A percentile compares a stretch with the other conserved stretches of the same genome.
These are phyloP conservation scores for Anaeromyces robustus DNA, from an alignment of 192 early-diverging fungal species.

Conservation along the genomic window DNA sequence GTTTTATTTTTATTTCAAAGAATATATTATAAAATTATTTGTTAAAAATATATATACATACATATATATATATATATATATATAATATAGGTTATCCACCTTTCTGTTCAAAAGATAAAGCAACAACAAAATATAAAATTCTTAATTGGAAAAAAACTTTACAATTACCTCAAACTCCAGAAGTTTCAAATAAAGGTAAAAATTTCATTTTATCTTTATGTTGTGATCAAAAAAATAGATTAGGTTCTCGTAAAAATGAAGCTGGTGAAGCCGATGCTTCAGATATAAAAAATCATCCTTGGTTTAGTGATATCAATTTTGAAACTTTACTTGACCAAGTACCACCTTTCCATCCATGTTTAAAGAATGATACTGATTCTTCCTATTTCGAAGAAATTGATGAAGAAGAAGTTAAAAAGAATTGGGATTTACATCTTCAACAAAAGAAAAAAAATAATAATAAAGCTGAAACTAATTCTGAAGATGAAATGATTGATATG, in stretches of 20 bases:
- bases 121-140: conserved; percentile 47
- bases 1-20: no score
- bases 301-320: conserved; percentile 29
- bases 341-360: conserved; percentile 19
- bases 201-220: conserved; percentile 40
- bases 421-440: conserved; percentile 17
- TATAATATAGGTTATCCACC: conserved; percentile 24
- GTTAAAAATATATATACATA: no score
- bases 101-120: conserved; percentile 32
- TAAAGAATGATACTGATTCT: conserved; percentile 14
- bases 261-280: conserved; percentile 7
- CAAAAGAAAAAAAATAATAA: conserved; percentile 14
- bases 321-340: conserved; percentile 4
- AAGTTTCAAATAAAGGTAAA: conserved; percentile 30
- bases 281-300: conserved; percentile 29
- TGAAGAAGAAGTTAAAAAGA: conserved; percentile 12
- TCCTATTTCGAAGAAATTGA: conserved; percentile 29
- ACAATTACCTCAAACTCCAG: conserved; percentile 34
- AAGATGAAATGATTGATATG: conserved; percentile 39
- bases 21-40: no score
- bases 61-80: no score
- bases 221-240: conserved; percentile 37
- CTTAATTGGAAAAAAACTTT: conserved; percentile 46
- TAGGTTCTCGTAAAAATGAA: conserved; percentile 14
- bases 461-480: conserved; percentile 17